phyloP scores from a whole-genome alignment of 257 asterid genomes.

The Solanum sparsipilum region DNA sequence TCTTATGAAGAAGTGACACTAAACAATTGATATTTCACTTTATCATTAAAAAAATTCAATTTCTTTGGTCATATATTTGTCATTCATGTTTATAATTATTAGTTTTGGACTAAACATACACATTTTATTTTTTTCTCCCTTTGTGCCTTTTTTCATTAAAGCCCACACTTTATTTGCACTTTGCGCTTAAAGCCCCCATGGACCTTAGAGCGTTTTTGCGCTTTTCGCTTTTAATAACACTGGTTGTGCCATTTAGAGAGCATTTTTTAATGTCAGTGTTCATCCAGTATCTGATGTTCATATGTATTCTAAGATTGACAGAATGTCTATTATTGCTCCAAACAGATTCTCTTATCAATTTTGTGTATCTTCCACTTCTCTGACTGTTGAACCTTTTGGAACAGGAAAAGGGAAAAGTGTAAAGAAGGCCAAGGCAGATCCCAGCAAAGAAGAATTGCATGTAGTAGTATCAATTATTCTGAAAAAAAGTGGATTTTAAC shows the following conservation, averaged over 20 bases:
- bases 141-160: too few species aligned
- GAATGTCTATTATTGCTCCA: background rate
- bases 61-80: too few species aligned
- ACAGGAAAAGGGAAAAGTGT: slow-evolving; percentile 37
- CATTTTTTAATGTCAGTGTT: background rate
- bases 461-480: slow-evolving; percentile 46
- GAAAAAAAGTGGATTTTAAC: slow-evolving; percentile 78
- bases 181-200: too few species aligned
- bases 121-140: too few species aligned
- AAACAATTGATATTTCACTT: too few species aligned
- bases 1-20: too few species aligned
- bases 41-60: too few species aligned
- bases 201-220: too few species aligned
- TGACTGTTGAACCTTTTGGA: background rate
- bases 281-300: background rate
- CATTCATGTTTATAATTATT: too few species aligned
- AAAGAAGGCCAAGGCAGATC: slow-evolving; percentile 40
- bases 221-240: too few species aligned
- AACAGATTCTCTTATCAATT: background rate
- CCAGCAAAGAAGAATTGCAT: slow-evolving; percentile 59
- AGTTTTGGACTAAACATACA: too few species aligned
- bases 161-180: too few species aligned
- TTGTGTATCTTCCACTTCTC: background rate
- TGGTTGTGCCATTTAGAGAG: background rate
- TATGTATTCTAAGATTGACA: background rate